These are phyloP conservation scores for Gnetum montanum DNA, from an alignment of 75 land plant genomes.

Conservation along the genomic window DNA sequence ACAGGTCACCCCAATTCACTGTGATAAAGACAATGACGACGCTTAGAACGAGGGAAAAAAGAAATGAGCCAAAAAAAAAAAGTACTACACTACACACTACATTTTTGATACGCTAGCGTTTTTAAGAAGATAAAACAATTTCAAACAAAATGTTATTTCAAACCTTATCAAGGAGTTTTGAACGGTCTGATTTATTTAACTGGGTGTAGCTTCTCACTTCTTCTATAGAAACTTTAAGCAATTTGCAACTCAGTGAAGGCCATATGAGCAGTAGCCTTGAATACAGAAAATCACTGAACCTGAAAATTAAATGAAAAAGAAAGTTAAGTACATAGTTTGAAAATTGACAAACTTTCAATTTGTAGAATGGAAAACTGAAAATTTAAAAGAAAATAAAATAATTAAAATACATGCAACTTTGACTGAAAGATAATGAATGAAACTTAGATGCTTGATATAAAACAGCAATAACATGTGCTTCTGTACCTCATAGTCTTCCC, in stretches of 20 bases:
- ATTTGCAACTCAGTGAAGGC: slow-evolving; percentile 19
- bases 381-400: background rate
- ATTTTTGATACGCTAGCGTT: background rate
- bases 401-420: background rate
- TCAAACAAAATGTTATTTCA: background rate
- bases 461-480: too few species aligned
- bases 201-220: slow-evolving; percentile 17
- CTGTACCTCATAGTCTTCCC: slow-evolving; percentile 36
- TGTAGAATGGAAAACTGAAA: background rate
- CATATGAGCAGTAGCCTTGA: slow-evolving; percentile 15
- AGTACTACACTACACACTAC: background rate
- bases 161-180: slow-evolving; percentile 32
- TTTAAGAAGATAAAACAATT: too few species aligned
- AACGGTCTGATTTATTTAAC: slow-evolving; percentile 15
- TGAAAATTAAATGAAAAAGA: slow-evolving; percentile 4
- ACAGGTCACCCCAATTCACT: background rate
- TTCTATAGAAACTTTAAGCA: slow-evolving; percentile 15
- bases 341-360: background rate
- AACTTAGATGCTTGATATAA: background rate
- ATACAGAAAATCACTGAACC: slow-evolving; percentile 26
- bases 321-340: background rate
- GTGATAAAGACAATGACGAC: background rate
- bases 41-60: background rate
- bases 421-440: background rate
- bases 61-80: background rate